Evolutionary conservation across 805 yeast genomes (phyloP).

Genomic region (Kluyveromyces dobzhanskii): DNA sequence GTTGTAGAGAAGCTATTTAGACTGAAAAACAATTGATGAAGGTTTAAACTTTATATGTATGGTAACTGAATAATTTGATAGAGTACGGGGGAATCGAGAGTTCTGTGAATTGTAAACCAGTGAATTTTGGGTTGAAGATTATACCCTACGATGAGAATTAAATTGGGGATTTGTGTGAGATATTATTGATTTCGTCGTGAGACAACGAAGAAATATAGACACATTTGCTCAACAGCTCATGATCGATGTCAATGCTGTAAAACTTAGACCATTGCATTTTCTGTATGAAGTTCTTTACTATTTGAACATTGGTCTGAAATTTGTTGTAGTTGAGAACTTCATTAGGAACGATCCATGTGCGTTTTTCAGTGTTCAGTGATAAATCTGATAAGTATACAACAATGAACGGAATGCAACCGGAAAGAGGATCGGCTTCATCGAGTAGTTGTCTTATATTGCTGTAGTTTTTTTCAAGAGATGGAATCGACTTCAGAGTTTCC

Average conservation of each 20-base stretch:
- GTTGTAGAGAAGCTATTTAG: too few relatives aligned
- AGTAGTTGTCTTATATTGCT: constrained; percentile 43
- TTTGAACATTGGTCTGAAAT: constrained; percentile 64
- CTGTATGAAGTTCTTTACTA: constrained; percentile 68
- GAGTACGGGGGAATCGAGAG: too few relatives aligned
- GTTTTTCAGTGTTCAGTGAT: constrained; percentile 49
- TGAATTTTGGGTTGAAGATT: neutral
- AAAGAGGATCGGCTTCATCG: constrained; percentile 48
- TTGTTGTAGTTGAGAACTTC: constrained; percentile 66
- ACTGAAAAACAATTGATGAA: too few relatives aligned
- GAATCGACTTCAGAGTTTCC: constrained; percentile 57
- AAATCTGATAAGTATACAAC: constrained; percentile 81
- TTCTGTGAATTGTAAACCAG: too few relatives aligned
- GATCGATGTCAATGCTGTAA: constrained; percentile 47
- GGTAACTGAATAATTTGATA: too few relatives aligned
- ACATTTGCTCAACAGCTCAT: constrained; percentile 73
- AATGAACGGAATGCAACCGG: constrained; percentile 85
- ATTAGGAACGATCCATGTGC: constrained; percentile 26
- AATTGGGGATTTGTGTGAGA: neutral
- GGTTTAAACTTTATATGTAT: too few relatives aligned
- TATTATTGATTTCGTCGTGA: constrained; percentile 53
- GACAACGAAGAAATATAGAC: constrained; percentile 67
- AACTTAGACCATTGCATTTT: constrained; percentile 79
- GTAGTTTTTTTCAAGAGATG: constrained; percentile 72
- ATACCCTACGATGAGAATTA: neutral